A percentile compares a stretch with the other conserved stretches of the same genome.
Conservation (phyloP, 805 yeast genomes). For the Myxozyma mucilagina region DNA sequence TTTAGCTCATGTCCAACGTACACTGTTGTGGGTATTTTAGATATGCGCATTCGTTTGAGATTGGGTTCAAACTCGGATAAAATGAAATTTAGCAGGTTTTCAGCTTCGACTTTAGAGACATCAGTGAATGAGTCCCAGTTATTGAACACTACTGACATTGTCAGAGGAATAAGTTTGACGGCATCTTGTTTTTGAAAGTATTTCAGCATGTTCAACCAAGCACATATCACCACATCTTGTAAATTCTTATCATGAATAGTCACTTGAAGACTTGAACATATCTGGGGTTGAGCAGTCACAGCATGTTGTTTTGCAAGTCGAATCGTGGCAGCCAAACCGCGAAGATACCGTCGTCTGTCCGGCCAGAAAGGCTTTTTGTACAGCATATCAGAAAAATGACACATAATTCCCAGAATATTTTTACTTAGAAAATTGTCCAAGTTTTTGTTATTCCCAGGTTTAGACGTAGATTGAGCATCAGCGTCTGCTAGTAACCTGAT, state of each 20-base stretch:
- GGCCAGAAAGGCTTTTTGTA: conserved; percentile 70
- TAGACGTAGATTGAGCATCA: not conserved
- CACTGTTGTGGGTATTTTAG: conserved; percentile 34
- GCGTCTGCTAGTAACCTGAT: conserved; percentile 22
- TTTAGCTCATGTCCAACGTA: conserved; percentile 15
- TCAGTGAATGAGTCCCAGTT: conserved; percentile 56
- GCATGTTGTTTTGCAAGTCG: conserved; percentile 55
- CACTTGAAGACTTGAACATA: conserved; percentile 81
- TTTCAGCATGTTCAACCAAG: conserved; percentile 64
- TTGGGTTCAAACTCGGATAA: not conserved
- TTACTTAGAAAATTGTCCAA: conserved; percentile 52
- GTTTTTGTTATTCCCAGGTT: not conserved
- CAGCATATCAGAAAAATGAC: conserved; percentile 74
- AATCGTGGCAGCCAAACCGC: conserved; percentile 71
- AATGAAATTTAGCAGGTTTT: conserved; percentile 46
- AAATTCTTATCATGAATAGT: conserved; percentile 65
- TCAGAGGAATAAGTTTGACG: conserved; percentile 67
- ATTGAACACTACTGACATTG: conserved; percentile 72
- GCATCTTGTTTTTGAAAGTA: conserved; percentile 59
- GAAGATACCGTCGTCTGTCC: conserved; percentile 68
- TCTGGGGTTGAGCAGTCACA: conserved; percentile 74
- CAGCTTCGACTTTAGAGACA: conserved; percentile 53
- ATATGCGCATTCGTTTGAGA: conserved; percentile 31
- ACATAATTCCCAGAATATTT: conserved; percentile 72
- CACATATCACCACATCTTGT: conserved; percentile 60